phyloP scores from a whole-genome alignment of 768 basidiomycete genomes.

The Kwoniella dendrophila region DNA sequence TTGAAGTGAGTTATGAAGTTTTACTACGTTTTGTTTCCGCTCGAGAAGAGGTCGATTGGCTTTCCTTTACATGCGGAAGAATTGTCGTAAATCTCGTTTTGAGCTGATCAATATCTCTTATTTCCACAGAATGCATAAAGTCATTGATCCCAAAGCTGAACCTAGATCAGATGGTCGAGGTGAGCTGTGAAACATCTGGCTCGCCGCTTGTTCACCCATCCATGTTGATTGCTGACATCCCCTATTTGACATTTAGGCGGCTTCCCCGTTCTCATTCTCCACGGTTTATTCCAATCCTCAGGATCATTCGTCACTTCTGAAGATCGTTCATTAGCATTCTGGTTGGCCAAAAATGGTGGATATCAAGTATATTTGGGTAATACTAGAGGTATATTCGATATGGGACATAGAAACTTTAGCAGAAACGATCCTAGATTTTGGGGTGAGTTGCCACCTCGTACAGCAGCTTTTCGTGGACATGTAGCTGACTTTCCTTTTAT shows the following conservation, averaged over 20 bases:
- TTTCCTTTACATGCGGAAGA: too few species aligned
- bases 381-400: constrained; percentile 60
- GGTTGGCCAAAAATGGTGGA: constrained; percentile 60
- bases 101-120: background rate
- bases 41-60: too few species aligned
- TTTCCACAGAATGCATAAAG: constrained; percentile 50
- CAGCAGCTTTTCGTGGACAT: background rate
- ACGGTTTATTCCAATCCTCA: constrained; percentile 61
- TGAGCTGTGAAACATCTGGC: constrained; percentile 12
- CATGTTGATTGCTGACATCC: background rate
- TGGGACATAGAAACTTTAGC: constrained; percentile 59
- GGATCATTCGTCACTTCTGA: constrained; percentile 62
- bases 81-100: too few species aligned
- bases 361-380: constrained; percentile 60
- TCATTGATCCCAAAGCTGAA: constrained; percentile 55
- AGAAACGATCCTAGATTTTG: constrained; percentile 60
- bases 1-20: constrained; percentile 52
- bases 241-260: constrained; percentile 42
- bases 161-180: constrained; percentile 49
- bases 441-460: constrained; percentile 52
- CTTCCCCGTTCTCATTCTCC: constrained; percentile 60
- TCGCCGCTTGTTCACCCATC: background rate
- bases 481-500: background rate
- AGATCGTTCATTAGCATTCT: constrained; percentile 61
- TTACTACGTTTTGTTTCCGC: background rate